phyloP scores from a whole-genome alignment of 225 moss, liverwort and hornwort genomes.

The Lunularia cruciata region DNA sequence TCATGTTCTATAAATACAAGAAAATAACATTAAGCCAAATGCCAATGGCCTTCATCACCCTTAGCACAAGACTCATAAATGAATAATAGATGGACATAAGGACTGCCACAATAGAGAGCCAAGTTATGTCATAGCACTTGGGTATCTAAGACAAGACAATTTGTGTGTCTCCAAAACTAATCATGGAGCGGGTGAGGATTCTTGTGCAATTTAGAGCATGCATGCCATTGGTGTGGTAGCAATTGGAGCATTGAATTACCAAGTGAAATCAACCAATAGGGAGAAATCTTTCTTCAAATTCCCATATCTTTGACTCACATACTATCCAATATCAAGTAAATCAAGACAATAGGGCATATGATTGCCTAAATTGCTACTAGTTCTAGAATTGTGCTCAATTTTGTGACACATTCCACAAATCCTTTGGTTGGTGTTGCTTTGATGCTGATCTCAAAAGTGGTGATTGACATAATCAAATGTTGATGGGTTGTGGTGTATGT shows the following conservation, averaged over 20 bases:
- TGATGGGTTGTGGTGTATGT: too few species aligned
- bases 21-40: neutral
- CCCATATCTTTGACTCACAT: too few species aligned
- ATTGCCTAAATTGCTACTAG: too few species aligned
- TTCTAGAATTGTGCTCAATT: too few species aligned
- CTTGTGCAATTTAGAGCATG: slow-evolving; percentile 39
- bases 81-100: slow-evolving; percentile 77
- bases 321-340: neutral
- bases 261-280: slow-evolving; percentile 14
- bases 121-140: slow-evolving; percentile 69
- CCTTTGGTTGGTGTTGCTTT: too few species aligned
- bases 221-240: slow-evolving; percentile 49
- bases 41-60: slow-evolving; percentile 56
- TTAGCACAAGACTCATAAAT: slow-evolving; percentile 69
- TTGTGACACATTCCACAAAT: too few species aligned
- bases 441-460: too few species aligned
- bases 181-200: slow-evolving; percentile 59
- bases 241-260: slow-evolving; percentile 57
- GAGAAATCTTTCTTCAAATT: too few species aligned
- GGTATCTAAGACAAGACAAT: slow-evolving; percentile 78
- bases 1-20: too few species aligned
- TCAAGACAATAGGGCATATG: too few species aligned
- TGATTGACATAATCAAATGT: too few species aligned
- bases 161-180: slow-evolving; percentile 62
- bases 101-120: slow-evolving; percentile 72